Base-by-base conservation (phyloP, 257 asterid genomes). In the Nemophila menziesii region DNA sequence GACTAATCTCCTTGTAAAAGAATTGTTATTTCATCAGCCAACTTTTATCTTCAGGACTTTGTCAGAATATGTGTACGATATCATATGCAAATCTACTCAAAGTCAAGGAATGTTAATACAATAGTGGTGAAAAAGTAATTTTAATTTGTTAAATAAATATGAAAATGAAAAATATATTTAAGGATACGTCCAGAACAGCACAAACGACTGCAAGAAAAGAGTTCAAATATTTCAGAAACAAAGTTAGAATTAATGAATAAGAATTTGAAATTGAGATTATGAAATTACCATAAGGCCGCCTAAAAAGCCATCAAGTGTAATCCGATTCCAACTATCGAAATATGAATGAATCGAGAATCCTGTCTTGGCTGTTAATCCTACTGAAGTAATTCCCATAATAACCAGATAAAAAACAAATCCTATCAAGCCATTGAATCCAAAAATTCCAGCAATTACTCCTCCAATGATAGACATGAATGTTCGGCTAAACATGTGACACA, bases 121-220 rank as follows among this genome's bases (percentile, higher is more conserved):
- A 10, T 5, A 4, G 10, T 11, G 23, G 16, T 22, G 46, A 16
- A 6, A 27, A 17, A 39, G 21, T 6, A 17, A 23, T 39, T 20
- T 16, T 19, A 10, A 19, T n/a, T 18, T 34, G 38, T 26, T 40
- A 18, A n/a, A n/a, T 1, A 4, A 52, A 12, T 43, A 16, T n/a
- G 15, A 16, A 37, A 16, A 29, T 34, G 55, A 44, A 4, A 46
- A 11, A 33, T 18, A 6, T 40, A 51, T n/a, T 26, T n/a, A 77
- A 80, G 93, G 93, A 85, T 85, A 81, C 92, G 96, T 86, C 93
- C 96, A 86, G 78, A 86, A 86, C 44, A 81, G 84, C 86, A 86
- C 96, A 58, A 78, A 86, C 43, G 96, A 86, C 96, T 85, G 96
- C 96, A 81, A 67, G 50, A 67, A 29, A 29, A 13, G 61, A 41